These are phyloP conservation scores for Sparassis latifolia DNA, from an alignment of 1,284 basidiomycete species.

Conservation along the genomic window DNA sequence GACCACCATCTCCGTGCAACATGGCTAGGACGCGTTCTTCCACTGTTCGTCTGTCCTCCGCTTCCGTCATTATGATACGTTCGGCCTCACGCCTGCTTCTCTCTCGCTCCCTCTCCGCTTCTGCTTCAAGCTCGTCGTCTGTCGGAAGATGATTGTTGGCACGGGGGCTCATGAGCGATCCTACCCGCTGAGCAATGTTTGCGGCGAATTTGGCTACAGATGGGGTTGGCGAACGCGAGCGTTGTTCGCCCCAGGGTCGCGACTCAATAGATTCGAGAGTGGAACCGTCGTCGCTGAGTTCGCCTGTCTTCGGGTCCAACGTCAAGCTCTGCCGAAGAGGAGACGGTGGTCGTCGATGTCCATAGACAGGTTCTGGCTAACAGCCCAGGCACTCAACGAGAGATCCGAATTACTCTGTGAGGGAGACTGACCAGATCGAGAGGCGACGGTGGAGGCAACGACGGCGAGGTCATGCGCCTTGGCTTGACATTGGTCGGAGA, in stretches of 20 bases:
- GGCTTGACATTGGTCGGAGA: conserved; percentile 16
- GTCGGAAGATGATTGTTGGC: conserved; percentile 44
- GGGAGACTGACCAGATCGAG: conserved; percentile 26
- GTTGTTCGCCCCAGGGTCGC: conserved; percentile 33
- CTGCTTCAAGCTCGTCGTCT: conserved; percentile 73
- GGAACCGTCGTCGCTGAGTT: conserved; percentile 44
- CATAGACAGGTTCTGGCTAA: conserved; percentile 31
- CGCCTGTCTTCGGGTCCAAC: conserved; percentile 47
- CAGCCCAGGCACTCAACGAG: conserved; percentile 12
- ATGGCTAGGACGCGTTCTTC: conserved; percentile 72
- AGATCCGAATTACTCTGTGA: conserved; percentile 3
- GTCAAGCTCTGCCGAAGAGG: conserved; percentile 58
- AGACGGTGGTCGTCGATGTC: conserved; percentile 49
- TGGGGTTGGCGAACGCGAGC: conserved; percentile 54
- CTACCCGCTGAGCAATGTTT: conserved; percentile 64
- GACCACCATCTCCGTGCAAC: conserved; percentile 41
- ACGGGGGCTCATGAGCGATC: conserved; percentile 48
- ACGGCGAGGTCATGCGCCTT: conserved; percentile 30
- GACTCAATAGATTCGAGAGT: conserved; percentile 37
- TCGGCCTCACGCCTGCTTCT: conserved; percentile 69
- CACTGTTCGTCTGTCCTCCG: conserved; percentile 54
- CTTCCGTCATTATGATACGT: conserved; percentile 62
- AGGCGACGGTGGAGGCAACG: conserved; percentile 27
- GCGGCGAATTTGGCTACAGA: conserved; percentile 67
- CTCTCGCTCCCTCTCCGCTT: conserved; percentile 69